Conservation (phyloP, 2,329 filamentous ascomycete species). For the Aspergillus glaucus region DNA sequence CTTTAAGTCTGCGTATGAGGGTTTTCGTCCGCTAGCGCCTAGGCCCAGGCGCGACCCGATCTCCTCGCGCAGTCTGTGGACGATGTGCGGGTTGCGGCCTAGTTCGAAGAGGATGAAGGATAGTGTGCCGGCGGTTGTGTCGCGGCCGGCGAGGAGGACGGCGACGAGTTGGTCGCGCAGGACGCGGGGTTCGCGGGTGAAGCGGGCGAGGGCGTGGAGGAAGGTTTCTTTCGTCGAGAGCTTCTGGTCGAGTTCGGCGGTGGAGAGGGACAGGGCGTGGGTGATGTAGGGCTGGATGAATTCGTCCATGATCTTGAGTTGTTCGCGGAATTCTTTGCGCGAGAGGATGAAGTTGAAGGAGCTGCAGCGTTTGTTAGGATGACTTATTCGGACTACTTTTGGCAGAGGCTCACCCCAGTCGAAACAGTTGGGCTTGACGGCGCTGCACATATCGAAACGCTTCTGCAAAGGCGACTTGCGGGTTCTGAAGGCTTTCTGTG, state of each 20-base stretch:
- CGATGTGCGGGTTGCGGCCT: conserved; percentile 60
- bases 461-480: conserved; percentile 66
- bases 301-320: conserved; percentile 63
- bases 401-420: conserved; percentile 48
- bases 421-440: conserved; percentile 61
- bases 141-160: conserved; percentile 71
- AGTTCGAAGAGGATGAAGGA: conserved; percentile 82
- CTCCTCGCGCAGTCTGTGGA: conserved; percentile 65
- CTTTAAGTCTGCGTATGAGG: conserved; percentile 74
- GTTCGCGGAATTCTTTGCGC: conserved; percentile 55
- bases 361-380: conserved; percentile 26
- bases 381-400: neutral
- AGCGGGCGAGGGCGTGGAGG: conserved; percentile 73
- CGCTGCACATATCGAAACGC: conserved; percentile 75
- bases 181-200: conserved; percentile 59
- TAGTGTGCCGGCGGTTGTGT: conserved; percentile 78
- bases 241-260: conserved; percentile 66
- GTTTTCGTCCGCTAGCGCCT: conserved; percentile 41
- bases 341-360: conserved; percentile 60
- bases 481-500: conserved; percentile 56
- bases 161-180: conserved; percentile 80
- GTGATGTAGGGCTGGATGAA: conserved; percentile 78
- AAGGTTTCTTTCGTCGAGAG: conserved; percentile 71
- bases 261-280: conserved; percentile 60
- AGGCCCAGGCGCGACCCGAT: conserved; percentile 63